These are phyloP conservation scores for Globomyces sp. DNA, from an alignment of 371 early-diverging fungal species.

Conservation along the genomic window DNA sequence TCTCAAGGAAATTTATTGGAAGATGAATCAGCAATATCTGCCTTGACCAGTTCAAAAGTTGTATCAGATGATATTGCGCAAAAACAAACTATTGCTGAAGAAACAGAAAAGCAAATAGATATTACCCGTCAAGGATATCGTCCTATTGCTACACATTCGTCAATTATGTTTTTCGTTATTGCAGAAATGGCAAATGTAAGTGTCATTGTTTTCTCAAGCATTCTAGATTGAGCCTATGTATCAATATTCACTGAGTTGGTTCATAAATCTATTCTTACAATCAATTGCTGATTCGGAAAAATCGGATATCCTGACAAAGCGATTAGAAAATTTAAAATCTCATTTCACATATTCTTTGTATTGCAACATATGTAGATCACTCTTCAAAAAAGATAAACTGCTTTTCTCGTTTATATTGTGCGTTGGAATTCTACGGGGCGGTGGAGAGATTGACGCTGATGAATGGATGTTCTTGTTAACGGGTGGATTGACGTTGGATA, in stretches of 20 bases:
- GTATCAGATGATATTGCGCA: slow-evolving; percentile 57
- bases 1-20: slow-evolving; percentile 55
- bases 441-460: slow-evolving; percentile 48
- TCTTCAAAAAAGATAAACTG: slow-evolving; percentile 62
- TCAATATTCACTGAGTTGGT: slow-evolving; percentile 58
- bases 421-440: slow-evolving; percentile 47
- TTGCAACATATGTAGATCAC: slow-evolving; percentile 55
- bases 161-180: slow-evolving; percentile 56
- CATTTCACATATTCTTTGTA: slow-evolving; percentile 57
- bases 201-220: no score
- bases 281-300: slow-evolving; percentile 52
- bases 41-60: slow-evolving; percentile 53
- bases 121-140: slow-evolving; percentile 54
- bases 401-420: slow-evolving; percentile 58
- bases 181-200: slow-evolving; percentile 57
- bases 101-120: slow-evolving; percentile 58
- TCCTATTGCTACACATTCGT: slow-evolving; percentile 56
- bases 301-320: slow-evolving; percentile 43
- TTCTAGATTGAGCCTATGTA: slow-evolving; percentile 51
- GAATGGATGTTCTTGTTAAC: slow-evolving; percentile 58
- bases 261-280: slow-evolving; percentile 53
- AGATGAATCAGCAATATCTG: slow-evolving; percentile 54
- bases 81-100: slow-evolving; percentile 55
- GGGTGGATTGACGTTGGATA: slow-evolving; percentile 47
- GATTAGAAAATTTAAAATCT: slow-evolving; percentile 50